These are phyloP conservation scores for Castanospermum australe DNA, from an alignment of 306 rosid species.

Conservation along the genomic window DNA sequence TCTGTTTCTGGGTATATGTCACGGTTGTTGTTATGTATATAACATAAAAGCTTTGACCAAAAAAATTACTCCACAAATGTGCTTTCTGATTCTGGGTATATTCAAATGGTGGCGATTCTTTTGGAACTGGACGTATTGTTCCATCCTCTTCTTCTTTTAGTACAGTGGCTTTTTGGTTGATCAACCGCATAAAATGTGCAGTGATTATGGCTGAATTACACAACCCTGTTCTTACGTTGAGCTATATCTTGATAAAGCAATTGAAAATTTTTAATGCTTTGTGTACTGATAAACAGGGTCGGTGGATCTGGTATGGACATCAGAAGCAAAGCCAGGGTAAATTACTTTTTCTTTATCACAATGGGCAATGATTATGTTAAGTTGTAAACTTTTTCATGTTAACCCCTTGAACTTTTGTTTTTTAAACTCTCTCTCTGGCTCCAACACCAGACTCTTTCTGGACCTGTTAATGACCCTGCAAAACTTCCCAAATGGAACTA, in stretches of 20 bases:
- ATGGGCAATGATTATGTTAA: too few relatives aligned
- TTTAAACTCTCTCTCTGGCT: too few relatives aligned
- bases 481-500: conserved; percentile 50
- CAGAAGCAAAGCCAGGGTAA: conserved; percentile 53
- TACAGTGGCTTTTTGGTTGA: background rate
- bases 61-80: background rate
- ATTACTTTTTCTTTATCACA: background rate
- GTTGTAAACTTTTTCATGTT: background rate
- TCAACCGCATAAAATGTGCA: background rate
- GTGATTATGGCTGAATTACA: background rate
- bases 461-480: conserved; percentile 34
- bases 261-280: background rate
- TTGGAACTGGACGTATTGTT: background rate
- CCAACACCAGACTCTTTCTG: conserved; percentile 36
- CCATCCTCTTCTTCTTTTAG: background rate
- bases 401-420: background rate
- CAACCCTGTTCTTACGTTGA: background rate
- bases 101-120: background rate
- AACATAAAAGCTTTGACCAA: background rate
- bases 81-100: background rate
- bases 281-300: conserved; percentile 28
- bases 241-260: background rate
- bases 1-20: background rate
- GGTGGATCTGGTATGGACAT: conserved; percentile 49
- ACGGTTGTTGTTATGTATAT: background rate